Evolutionary conservation across 805 yeast species (phyloP).

Genomic region (Hanseniaspora valbyensis): DNA sequence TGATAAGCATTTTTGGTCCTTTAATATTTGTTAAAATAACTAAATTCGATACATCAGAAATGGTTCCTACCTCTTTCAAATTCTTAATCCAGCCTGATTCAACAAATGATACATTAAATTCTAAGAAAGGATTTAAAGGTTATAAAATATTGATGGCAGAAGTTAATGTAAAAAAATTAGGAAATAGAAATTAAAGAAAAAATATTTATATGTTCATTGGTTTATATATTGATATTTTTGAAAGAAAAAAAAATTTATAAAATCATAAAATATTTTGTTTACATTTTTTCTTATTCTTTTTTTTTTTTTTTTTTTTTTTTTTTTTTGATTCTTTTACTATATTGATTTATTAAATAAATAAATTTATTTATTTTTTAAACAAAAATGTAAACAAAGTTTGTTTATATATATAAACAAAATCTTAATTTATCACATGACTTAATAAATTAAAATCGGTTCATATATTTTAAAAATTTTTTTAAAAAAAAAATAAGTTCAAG

Average conservation of each 20-base stretch:
- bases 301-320: too few relatives aligned
- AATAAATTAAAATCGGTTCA: not conserved
- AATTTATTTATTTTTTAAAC: not conserved
- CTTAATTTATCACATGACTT: too few relatives aligned
- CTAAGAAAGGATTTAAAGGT: not conserved
- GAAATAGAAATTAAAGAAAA: not conserved
- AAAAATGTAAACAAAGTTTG: not conserved
- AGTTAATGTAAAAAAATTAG: conserved; percentile 8
- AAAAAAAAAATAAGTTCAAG: too few relatives aligned
- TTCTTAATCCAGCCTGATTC: conserved; percentile 37
- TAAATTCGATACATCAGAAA: conserved; percentile 33
- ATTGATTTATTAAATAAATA: not conserved
- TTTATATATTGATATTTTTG: too few relatives aligned
- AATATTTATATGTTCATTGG: not conserved
- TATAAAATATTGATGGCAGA: conserved; percentile 22
- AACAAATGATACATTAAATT: conserved; percentile 1
- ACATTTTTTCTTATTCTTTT: too few relatives aligned
- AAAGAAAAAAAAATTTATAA: too few relatives aligned
- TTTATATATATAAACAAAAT: not conserved
- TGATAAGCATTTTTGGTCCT: conserved; percentile 34
- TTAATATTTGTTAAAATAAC: conserved; percentile 28
- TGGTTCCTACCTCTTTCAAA: conserved; percentile 31
- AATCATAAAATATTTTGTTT: too few relatives aligned
- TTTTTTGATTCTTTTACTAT: too few relatives aligned
- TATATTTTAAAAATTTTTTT: too few relatives aligned